These are phyloP conservation scores for Heterotrichella gracilis DNA, from an alignment of 352 stramenopile species.

Conservation along the genomic window DNA sequence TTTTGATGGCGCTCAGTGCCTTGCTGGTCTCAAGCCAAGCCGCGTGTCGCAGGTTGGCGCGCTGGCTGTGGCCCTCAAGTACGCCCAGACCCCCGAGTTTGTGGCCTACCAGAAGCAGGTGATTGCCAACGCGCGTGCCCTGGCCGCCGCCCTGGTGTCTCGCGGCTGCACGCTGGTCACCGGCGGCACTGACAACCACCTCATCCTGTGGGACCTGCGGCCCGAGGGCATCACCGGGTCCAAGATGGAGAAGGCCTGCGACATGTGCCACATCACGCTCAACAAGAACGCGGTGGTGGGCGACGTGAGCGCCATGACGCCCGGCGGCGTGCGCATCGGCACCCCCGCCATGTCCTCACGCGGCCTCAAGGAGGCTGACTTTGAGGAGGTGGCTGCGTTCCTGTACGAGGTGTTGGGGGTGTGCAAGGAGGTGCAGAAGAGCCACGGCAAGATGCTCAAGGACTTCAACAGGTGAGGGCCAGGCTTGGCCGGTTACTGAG, in stretches of 20 bases:
- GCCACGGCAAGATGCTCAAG: too few relatives aligned
- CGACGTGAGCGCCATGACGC: constrained; percentile 64
- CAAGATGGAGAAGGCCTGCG: constrained; percentile 91
- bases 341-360: constrained; percentile 74
- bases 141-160: constrained; percentile 48
- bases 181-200: constrained; percentile 90
- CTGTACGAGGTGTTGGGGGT: constrained; percentile 65
- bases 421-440: constrained; percentile 48
- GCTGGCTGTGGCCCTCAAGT: constrained; percentile 87
- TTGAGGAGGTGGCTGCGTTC: constrained; percentile 68
- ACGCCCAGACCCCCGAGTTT: constrained; percentile 73
- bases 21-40: too few relatives aligned
- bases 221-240: constrained; percentile 63
- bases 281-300: constrained; percentile 97
- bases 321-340: constrained; percentile 65
- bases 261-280: constrained; percentile 76
- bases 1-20: too few relatives aligned
- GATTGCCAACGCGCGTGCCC: constrained; percentile 60
- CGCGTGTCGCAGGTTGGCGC: too few relatives aligned
- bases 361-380: constrained; percentile 74
- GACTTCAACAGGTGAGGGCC: too few relatives aligned
- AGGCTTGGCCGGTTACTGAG: too few relatives aligned
- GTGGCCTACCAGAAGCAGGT: constrained; percentile 59
- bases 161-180: constrained; percentile 75
- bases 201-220: constrained; percentile 86